Evolutionary conservation across 208 protist species (phyloP), one percentile per base, ranked within the genome.

Genomic region (Naegleria lovaniensis): DNA sequence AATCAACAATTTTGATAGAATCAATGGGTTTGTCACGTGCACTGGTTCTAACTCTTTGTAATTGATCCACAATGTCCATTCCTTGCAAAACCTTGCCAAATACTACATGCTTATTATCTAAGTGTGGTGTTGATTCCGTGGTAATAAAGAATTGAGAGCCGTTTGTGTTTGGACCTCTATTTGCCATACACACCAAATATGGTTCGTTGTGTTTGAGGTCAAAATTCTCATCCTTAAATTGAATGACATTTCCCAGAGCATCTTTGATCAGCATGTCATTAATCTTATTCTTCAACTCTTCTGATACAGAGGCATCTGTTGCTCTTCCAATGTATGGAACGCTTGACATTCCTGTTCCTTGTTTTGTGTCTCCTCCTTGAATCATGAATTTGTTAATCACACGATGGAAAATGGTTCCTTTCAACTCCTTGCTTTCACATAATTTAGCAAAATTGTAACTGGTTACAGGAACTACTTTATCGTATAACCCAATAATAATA

Each of bases 291-390:
- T 79, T 25, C 25, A 79, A 36, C 0, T 79, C 67, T 48, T 48
- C 43, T 48, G 43, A 7, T 48, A 48, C 43, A 48, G 43, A 48
- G 43, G 43, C 7, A 75, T 75, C 58, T 75, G 58, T 75, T 79
- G 29, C 16, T 13, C n/a, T 79, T 36, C 29, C 67, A 79, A 79
- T 36, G 9, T 36, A 29, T 79, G 67, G 67, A 33, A 79, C 29
- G 36, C 67, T 79, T 36, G 29, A 36, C 67, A 79, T 98, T 90
- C 98, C 97, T 90, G 99, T 95, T 86, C 95, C 95, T 89, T 94
- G 95, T 25, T 96, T 98, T 92, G 99, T 96, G 93, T 99, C 98
- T 90, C 97, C 97, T 85, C 97, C 98, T 94, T 99, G 98, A 67
- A 98, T 93, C 96, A 98, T 96, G 90, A 97, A 97, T 92, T 96